These are phyloP conservation scores for Candida fluviatilis DNA, from an alignment of 805 yeast genomes.

Conservation along the genomic window DNA sequence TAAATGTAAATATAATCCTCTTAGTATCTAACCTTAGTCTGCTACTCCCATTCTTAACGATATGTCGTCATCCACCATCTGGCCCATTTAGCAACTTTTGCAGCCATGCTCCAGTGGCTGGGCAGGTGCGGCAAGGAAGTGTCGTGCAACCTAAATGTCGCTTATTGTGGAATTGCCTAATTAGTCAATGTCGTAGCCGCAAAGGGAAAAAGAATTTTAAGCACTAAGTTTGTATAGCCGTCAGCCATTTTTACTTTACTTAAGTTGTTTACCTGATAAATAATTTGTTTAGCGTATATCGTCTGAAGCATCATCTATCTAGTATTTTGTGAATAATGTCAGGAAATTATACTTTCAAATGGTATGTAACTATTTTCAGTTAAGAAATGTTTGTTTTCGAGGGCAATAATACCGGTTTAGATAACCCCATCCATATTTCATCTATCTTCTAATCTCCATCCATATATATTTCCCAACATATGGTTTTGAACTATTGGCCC, in stretches of 20 bases:
- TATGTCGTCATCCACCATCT: too few relatives aligned
- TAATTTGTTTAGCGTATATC: neutral
- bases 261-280: neutral
- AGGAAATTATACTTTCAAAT: slow-evolving; percentile 33
- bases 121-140: too few relatives aligned
- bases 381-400: neutral
- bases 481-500: too few relatives aligned
- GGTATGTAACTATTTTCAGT: slow-evolving; percentile 24
- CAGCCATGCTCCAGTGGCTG: neutral
- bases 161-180: neutral
- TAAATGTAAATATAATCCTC: too few relatives aligned
- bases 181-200: slow-evolving; percentile 1
- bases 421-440: too few relatives aligned
- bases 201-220: neutral
- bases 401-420: neutral
- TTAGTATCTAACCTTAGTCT: too few relatives aligned
- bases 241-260: too few relatives aligned
- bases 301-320: neutral
- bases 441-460: too few relatives aligned
- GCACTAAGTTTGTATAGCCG: too few relatives aligned
- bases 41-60: too few relatives aligned
- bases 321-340: too few relatives aligned
- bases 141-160: slow-evolving; percentile 1
- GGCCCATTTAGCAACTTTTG: neutral
- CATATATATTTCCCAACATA: too few relatives aligned